These are phyloP conservation scores for Sanguinoderma infundibulare DNA, from an alignment of 1,284 basidiomycete genomes.

Conservation along the genomic window DNA sequence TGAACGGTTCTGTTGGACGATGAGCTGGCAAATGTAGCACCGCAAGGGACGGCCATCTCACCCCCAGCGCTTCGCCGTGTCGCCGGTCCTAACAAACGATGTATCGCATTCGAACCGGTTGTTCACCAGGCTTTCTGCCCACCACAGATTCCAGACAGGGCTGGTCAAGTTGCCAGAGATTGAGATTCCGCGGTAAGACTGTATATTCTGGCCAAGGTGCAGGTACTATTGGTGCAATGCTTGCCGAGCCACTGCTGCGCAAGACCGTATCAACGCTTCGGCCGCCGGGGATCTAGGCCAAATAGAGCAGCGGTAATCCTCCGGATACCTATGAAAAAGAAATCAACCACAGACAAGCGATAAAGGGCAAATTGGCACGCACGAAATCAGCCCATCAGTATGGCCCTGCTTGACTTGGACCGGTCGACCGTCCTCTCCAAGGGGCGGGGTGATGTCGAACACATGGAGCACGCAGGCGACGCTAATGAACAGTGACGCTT, in stretches of 20 bases:
- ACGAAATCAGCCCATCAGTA: slow-evolving; percentile 6
- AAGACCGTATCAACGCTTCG: not conserved
- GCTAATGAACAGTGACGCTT: slow-evolving; percentile 9
- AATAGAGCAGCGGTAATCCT: slow-evolving; percentile 7
- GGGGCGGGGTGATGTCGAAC: slow-evolving; percentile 10
- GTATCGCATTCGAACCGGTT: no score
- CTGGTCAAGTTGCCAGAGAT: no score
- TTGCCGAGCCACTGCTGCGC: not conserved
- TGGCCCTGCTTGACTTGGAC: not conserved
- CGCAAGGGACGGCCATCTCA: no score
- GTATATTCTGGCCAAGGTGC: no score
- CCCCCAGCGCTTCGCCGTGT: no score
- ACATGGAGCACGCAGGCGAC: slow-evolving; percentile 9
- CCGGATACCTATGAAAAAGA: not conserved
- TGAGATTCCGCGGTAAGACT: no score
- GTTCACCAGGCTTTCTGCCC: no score
- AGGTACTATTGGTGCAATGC: no score
- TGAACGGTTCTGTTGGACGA: no score
- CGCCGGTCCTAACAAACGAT: no score
- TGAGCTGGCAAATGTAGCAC: no score
- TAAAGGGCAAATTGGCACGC: not conserved
- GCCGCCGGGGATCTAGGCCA: not conserved
- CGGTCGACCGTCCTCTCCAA: slow-evolving; percentile 3
- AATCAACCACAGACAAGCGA: not conserved
- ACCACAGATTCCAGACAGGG: no score